Evolutionary conservation across 2,329 filamentous ascomycete genomes (phyloP), one percentile per base, ranked within the genome.

Genomic region (Hypoxylon sp.): DNA sequence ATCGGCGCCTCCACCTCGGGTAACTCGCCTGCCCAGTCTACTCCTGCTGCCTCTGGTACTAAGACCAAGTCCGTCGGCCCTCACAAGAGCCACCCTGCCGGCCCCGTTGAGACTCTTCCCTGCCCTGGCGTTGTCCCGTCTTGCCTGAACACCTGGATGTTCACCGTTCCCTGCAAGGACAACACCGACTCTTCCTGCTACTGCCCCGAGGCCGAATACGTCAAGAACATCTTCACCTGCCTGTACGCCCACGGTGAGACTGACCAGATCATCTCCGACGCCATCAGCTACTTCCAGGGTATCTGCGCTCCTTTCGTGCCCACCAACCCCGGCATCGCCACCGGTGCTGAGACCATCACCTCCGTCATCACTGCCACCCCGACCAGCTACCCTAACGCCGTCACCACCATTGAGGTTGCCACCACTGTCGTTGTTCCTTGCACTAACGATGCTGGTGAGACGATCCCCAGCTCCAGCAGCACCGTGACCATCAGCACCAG

Each of bases 141-240:
- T 72, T 98, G 94, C 81, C 80, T 98, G 78, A 95, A 94, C 84
- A 96, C 92, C 70, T 97, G 92, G 91, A 78, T 96, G 70, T 84
- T 85, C 73, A 77, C 82, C 60, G 84, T 89, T 47, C 79, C 84
- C 72, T 98, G 94, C 85, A 82, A 83, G 69, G 87, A 91, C 79
- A 97, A 97, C 87, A 88, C 89, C 38, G 91, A 97, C 72, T 78
- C 82, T 58, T 77, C 78, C 65, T 98, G 94, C 86, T 97, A 91
- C 88, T 98, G 94, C 86, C 89, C 90, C 67, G 84, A 89, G 72
- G 75, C 82, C 59, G 79, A 85, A 52, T 94, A 95, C 77, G 90
- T 92, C 72, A 81, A 86, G 74, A 88, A 88, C 71, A 86, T 97
- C 73, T 94, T 90, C 75, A 79, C 84, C 61, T 98, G 94, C 78